A percentile compares a stretch with the other conserved stretches of the same genome.
phyloP scores from a whole-genome alignment of 2,329 filamentous ascomycete species.

The Cordyceps fumosorosea region DNA sequence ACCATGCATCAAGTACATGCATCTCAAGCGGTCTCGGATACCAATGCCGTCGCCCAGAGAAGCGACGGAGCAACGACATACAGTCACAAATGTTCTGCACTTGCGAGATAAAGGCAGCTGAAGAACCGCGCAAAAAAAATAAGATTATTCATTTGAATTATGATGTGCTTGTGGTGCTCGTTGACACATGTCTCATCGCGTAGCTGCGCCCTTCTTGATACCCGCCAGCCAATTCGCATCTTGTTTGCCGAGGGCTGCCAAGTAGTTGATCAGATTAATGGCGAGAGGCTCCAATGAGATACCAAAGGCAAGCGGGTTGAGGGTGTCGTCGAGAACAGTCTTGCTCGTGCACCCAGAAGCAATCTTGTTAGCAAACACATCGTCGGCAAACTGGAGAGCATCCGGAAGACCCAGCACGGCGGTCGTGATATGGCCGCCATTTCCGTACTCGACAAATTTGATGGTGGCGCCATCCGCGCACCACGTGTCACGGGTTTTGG shows the following conservation, averaged over 20 bases:
- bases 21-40: no score
- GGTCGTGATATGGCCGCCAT: slow-evolving; percentile 8
- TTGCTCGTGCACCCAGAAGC: slow-evolving; percentile 2
- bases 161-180: no score
- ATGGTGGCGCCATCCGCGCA: slow-evolving; percentile 5
- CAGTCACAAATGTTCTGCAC: no score
- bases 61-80: no score
- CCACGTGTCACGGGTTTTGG: not conserved
- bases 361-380: slow-evolving; percentile 2
- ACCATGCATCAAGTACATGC: no score
- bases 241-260: not conserved
- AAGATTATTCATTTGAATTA: no score
- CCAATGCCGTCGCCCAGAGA: no score
- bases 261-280: not conserved
- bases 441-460: not conserved
- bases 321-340: not conserved
- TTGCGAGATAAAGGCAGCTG: no score
- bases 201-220: not conserved
- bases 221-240: slow-evolving; percentile 2
- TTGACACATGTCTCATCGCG: not conserved
- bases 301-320: slow-evolving; percentile 8
- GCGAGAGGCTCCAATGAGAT: slow-evolving; percentile 8
- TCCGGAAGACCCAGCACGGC: slow-evolving; percentile 4
- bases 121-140: no score
- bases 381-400: not conserved